Evolutionary conservation across 768 basidiomycete species (phyloP).

Genomic region (Collybia nuda): DNA sequence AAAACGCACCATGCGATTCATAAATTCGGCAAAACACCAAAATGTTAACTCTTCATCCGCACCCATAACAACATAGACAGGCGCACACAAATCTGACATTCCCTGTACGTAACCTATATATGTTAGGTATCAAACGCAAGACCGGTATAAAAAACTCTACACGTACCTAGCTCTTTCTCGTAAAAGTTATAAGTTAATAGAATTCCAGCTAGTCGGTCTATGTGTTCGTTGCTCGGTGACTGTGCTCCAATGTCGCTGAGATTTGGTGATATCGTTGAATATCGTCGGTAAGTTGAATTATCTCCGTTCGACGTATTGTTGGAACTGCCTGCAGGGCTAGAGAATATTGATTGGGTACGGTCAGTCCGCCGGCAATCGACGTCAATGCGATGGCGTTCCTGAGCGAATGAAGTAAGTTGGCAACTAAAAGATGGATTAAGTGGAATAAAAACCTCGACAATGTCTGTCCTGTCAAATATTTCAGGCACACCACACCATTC

Average conservation of each 20-base stretch:
- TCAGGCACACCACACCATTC: conserved; percentile 86
- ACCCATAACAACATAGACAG: conserved; percentile 88
- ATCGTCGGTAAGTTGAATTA: conserved; percentile 52
- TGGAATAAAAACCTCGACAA: conserved; percentile 66
- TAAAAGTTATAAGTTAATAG: conserved; percentile 91
- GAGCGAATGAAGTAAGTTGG: conserved; percentile 2
- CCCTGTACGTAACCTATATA: conserved; percentile 90
- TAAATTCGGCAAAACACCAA: conserved; percentile 94
- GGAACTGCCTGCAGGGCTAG: conserved; percentile 35
- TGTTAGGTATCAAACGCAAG: conserved; percentile 2
- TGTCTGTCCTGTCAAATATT: conserved; percentile 76
- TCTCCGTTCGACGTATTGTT: conserved; percentile 45
- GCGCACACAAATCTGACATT: conserved; percentile 95
- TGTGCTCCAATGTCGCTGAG: conserved; percentile 79
- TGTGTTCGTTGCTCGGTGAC: conserved; percentile 87
- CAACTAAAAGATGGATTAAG: conserved; percentile 2
- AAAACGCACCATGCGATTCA: conserved; percentile 83
- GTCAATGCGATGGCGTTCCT: conserved; percentile 92
- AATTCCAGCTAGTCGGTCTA: conserved; percentile 83
- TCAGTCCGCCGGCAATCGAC: conserved; percentile 98
- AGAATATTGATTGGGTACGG: conserved; percentile 88
- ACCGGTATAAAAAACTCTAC: conserved; percentile 1
- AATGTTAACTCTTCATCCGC: conserved; percentile 90
- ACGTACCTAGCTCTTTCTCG: conserved; percentile 82
- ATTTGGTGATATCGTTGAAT: conserved; percentile 75